These are phyloP conservation scores for Alternaria ventricosa DNA, from an alignment of 2,329 filamentous ascomycete genomes.

Conservation along the genomic window DNA sequence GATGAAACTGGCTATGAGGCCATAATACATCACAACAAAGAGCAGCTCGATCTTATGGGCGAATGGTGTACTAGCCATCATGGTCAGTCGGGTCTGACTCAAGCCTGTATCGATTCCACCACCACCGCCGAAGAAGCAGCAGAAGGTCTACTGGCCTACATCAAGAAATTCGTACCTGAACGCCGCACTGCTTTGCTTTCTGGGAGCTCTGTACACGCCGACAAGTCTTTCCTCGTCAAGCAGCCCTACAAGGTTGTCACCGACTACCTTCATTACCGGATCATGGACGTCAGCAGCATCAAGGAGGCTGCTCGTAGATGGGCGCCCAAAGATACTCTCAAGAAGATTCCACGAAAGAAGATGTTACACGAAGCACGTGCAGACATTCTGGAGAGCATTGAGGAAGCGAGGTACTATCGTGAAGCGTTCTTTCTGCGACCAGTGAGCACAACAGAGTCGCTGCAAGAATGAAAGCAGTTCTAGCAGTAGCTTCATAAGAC, in stretches of 20 bases:
- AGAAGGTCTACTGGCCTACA: slow-evolving; percentile 75
- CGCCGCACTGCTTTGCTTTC: slow-evolving; percentile 75
- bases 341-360: slow-evolving; percentile 73
- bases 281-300: slow-evolving; percentile 88
- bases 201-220: slow-evolving; percentile 92
- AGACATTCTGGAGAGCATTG: slow-evolving; percentile 95
- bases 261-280: slow-evolving; percentile 83
- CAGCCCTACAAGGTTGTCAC: slow-evolving; percentile 76
- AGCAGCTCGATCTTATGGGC: slow-evolving; percentile 78
- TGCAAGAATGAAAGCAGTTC: not conserved
- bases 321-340: slow-evolving; percentile 68
- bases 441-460: not conserved
- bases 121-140: slow-evolving; percentile 77
- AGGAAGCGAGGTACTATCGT: slow-evolving; percentile 85
- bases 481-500: not conserved
- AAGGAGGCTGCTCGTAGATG: slow-evolving; percentile 90
- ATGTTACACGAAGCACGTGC: slow-evolving; percentile 81
- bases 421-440: slow-evolving; percentile 66
- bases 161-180: slow-evolving; percentile 73
- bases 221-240: slow-evolving; percentile 78
- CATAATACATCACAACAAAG: slow-evolving; percentile 74
- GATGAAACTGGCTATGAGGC: slow-evolving; percentile 80
- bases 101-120: slow-evolving; percentile 74
- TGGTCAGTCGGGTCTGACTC: slow-evolving; percentile 78
- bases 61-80: slow-evolving; percentile 89